Evolutionary conservation across 148 eudicot genomes (phyloP).

Genomic region (Mesembryanthemum crystallinum): DNA sequence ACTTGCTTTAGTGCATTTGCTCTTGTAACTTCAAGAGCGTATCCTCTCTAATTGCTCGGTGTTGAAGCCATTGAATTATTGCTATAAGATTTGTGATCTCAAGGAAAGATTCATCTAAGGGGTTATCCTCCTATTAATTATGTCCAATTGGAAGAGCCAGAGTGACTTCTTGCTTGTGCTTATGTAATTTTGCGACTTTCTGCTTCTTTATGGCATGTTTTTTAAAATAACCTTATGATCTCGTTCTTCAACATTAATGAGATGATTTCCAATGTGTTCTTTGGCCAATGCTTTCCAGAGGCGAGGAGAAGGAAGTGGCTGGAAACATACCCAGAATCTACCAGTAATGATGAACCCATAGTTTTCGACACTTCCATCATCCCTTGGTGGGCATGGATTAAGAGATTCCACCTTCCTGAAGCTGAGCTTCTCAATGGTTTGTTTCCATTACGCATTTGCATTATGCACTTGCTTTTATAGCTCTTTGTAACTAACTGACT

Average conservation of each 20-base stretch:
- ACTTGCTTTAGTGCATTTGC: too few relatives aligned
- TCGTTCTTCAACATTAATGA: not conserved
- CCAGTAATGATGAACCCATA: constrained; percentile 70
- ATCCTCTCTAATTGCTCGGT: not conserved
- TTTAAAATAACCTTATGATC: not conserved
- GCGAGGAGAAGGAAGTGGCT: constrained; percentile 96
- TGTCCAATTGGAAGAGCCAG: too few relatives aligned
- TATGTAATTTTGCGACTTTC: not conserved
- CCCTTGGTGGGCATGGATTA: constrained; percentile 99
- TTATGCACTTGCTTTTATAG: not conserved
- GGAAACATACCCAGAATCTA: constrained; percentile 80
- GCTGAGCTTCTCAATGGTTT: constrained; percentile 93
- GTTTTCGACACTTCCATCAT: constrained; percentile 87
- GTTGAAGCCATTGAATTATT: not conserved
- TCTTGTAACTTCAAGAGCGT: not conserved
- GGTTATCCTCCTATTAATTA: not conserved
- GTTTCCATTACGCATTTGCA: constrained; percentile 6
- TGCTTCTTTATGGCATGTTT: not conserved
- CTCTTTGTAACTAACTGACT: not conserved
- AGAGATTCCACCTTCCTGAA: constrained; percentile 98
- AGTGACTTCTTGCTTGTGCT: not conserved
- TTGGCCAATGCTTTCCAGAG: constrained; percentile 47
- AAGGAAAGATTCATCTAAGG: not conserved
- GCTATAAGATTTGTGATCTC: not conserved
- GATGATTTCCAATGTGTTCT: constrained; percentile 8